Base-by-base conservation (phyloP, 345 rosid genomes). In the Citrus cavaleriei region DNA sequence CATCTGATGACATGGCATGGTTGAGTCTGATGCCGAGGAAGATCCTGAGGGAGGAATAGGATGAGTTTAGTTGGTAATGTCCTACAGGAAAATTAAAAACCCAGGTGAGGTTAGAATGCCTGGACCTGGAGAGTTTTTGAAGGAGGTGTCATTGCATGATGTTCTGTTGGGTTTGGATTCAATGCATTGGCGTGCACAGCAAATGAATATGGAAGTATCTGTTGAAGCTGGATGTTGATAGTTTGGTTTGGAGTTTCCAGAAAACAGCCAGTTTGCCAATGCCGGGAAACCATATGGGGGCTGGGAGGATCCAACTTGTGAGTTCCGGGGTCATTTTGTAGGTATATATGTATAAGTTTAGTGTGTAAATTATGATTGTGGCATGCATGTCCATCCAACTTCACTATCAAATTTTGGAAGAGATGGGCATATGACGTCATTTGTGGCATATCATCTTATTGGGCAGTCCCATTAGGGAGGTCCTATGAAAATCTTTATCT, bases 291-390 rank as follows among this genome's bases (percentile, higher is more conserved):
- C 63, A 0, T 86, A 88, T 55, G 91, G 88, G 4, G 89, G 92
- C 27, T 89, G 90, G 91, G 89, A 89, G 80, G 82, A 38, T 4
- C 73, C 81, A 2, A 57, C 5, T n/a, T 6, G 9, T 18, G 83
- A 85, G 80, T 85, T 89, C 61, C 83, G 91, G 3, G 90, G 91
- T 7, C 91, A 88, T 81, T 88, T 89, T 69, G 93, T 86, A 10
- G 91, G 93, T 67, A 75, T 32, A 4, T 42, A 10, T 42, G 14
- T 42, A 0, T 21, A 34, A 7, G 16, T 64, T 30, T 13, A 57
- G n/a, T 5, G 3, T 25, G 32, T 25, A 46, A 46, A 46, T 46
- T 12, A 46, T 46, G 51, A 46, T 3, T 13, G 5, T 46, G 51
- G 51, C 4, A 13, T 12, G 14, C 3, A 46, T 3, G 51, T 46